Base-by-base conservation (phyloP, 805 yeast genomes). In the Candida orba region DNA sequence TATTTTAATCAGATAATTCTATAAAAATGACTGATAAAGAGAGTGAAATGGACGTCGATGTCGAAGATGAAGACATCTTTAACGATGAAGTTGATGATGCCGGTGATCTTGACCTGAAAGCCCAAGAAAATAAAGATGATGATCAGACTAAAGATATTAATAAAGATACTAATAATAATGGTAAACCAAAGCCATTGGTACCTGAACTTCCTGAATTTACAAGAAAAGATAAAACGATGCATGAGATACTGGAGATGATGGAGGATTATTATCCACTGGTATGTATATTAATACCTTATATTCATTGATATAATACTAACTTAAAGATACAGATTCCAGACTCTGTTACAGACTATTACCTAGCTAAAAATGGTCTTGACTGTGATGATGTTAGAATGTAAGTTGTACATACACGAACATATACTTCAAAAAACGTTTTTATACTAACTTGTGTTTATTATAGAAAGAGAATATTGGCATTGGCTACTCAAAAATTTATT, bases 401-500 rank as follows among this genome's bases (percentile, higher is more conserved):
- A 41, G 44, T 41, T 22, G 14, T 6, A 3, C 10, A 8, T 13
- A 14, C n/a, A 34, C 38, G 42, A 37, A 45, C 45, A 22, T 22
- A 15, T 13, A 17, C 20, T 20, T 5, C 5, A 20, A 20, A 4
- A 20, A 20, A n/a, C n/a, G n/a, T n/a, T n/a, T 5, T 20, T 4
- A 20, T 20, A 20, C 22, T 20, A 20, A 20, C 22, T 20, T 20
- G 22, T 20, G 22, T 20, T 20, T 20, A 6, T 23, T 10, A 10
- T 27, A 42, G 44, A 20, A 45, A 45, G 62, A 72, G 98, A 42
- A 67, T 93, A 32, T 69, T 93, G 39, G 97, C 98, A 0, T 69
- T 93, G 44, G 98, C 99, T 1, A 93, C 99, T 0, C 99, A 95
- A 58, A 93, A 93, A 59, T 93, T 93, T 61, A 76, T 93, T 24